These are phyloP conservation scores for Aspergillus alliaceus DNA, from an alignment of 2,329 filamentous ascomycete species.

Conservation along the genomic window DNA sequence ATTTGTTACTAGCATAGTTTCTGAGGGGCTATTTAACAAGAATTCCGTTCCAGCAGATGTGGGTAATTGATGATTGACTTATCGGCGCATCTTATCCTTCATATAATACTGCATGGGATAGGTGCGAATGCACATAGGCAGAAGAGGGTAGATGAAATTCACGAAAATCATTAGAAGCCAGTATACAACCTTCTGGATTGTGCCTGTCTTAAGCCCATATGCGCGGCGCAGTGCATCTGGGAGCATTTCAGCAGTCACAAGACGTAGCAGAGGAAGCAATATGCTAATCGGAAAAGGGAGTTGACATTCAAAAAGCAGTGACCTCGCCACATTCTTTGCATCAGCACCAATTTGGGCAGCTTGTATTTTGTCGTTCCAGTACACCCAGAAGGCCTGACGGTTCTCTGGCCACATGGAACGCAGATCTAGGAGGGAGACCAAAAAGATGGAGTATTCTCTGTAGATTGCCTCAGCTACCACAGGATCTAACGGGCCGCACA, in stretches of 20 bases:
- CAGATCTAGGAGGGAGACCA: constrained; percentile 2
- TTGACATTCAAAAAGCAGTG: constrained; percentile 24
- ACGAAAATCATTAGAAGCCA: constrained; percentile 21
- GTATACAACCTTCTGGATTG: constrained; percentile 16
- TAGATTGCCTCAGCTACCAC: constrained; percentile 6
- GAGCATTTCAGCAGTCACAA: constrained; percentile 31
- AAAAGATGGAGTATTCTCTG: constrained; percentile 5
- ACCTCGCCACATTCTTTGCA: neutral
- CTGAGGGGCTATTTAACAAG: too few species aligned
- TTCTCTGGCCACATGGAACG: constrained; percentile 8
- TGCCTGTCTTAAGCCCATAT: constrained; percentile 27
- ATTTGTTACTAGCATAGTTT: too few species aligned
- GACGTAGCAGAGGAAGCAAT: constrained; percentile 26
- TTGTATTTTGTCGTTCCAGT: neutral
- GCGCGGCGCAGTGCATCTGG: constrained; percentile 27
- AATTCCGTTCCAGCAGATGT: too few species aligned
- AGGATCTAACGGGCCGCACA: neutral
- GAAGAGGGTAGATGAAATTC: constrained; percentile 22
- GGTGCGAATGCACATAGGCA: constrained; percentile 26
- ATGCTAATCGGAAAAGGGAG: constrained; percentile 26
- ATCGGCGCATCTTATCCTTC: too few species aligned
- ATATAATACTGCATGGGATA: constrained; percentile 30
- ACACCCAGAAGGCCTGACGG: constrained; percentile 4
- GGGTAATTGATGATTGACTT: too few species aligned
- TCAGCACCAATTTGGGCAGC: neutral